Base-by-base conservation (phyloP, 495 filamentous ascomycete genomes). In the Talaromyces ruber region DNA sequence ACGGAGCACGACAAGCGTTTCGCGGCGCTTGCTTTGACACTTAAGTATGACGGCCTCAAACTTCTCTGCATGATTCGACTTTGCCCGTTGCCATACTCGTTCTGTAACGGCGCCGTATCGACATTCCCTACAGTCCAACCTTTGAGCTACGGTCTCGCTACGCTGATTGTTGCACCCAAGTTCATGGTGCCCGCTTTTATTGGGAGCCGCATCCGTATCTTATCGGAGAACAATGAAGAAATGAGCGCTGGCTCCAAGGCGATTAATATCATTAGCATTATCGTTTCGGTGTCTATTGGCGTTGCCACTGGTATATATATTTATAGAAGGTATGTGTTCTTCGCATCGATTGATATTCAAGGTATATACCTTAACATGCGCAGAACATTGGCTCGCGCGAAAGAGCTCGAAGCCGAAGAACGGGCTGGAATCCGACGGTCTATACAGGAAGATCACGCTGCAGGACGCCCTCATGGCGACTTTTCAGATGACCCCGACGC, bases 121-220 rank as follows among this genome's bases (percentile, higher is more conserved):
- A 97, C 93, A 2, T 92, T 98, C 65, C 92, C 90, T 2, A 96
- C 91, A 6, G 90, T 98, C 6, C 80, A 85, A 55, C 87, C 88
- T 16, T 72, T 82, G 70, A 82, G 81, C 65, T 98, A 95, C 70
- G 88, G 85, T 30, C 67, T 89, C 39, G 93, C 95, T 0, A 98
- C 94, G 6, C 86, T 89, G 1, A 72, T 89, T 14, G 81, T 86
- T 11, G 80, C 83, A 0, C 94, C 94, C 9, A 97, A 97, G 69
- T 78, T 98, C 39, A 73, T 96, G 63, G 86, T 98, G n/a, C 91
- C 92, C 63, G 84, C 96, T 54, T 98, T 97, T 74, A 89, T 98
- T 66, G 94, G 94, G 62, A 85, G 82, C 64, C 79, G 87, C 37
- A 74, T 98, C 1, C 75, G 76, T 18, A 60, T 78, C 22, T 88